Evolutionary conservation across 495 filamentous ascomycete genomes (phyloP), one percentile per base, ranked within the genome.

Genomic region (Cercophora sp.): DNA sequence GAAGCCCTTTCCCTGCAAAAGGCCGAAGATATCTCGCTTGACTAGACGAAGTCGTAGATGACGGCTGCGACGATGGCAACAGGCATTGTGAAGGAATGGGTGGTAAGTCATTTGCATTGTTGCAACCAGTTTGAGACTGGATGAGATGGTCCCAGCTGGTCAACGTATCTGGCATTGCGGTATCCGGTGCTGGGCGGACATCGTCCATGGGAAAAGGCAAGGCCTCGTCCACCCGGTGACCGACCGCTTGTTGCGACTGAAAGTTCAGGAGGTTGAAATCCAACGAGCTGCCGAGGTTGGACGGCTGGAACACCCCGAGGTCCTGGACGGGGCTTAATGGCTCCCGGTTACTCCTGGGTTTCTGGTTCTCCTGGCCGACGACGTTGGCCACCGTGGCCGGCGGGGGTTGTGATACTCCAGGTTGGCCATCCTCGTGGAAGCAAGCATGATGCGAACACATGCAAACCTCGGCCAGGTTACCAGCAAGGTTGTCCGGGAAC

Each of bases 361-460:
- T 66, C 49, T 76, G 67, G 54, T 75, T 77, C 52, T 76, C 72
- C 65, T 77, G 73, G 52, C 63, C 71, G 25, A 56, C 46, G 26
- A 61, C 51, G 32, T 40, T 58, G 31, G 53, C 25, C 25, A 52
- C 37, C 13, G 44, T n/a, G 29, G 55, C 42, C n/a, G 53, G 45
- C 42, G 56, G 40, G 34, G 56, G 31, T 26, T 62, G 65, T 8
- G 22, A 3, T 39, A 15, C 22, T 29, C 49, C 53, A 46, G 67
- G 24, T 13, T 48, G 68, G 48, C 65, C 34, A 53, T 74, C 68
- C 56, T 84, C 79, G 60, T 88, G 85, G 60, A 79, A 87, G 64
- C 85, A 88, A 26, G 84, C 85, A 73, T 88, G 85, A 63, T 88
- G 85, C 11, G 77, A 79, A 59, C 85, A 88, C 70, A 85, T 79